A percentile compares a stretch with the other conserved stretches of the same genome.
These are phyloP conservation scores for Auxenochlorella pyrenoidosa DNA, from an alignment of 139 green algal genomes.

Conservation along the genomic window DNA sequence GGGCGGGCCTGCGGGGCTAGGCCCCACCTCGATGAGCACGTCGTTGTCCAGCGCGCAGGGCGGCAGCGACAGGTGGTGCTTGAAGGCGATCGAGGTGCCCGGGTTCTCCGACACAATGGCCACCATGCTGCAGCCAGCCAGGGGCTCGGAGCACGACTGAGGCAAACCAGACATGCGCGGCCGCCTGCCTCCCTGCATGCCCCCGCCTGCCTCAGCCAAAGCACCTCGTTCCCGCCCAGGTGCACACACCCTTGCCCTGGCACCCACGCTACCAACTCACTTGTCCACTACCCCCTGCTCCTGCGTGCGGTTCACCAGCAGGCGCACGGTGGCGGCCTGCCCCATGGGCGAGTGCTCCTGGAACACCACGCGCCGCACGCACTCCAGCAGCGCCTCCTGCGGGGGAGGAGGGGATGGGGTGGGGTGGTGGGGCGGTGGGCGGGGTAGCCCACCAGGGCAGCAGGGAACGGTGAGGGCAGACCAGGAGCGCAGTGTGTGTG, in stretches of 20 bases:
- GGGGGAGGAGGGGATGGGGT: not conserved
- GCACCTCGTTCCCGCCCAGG: not conserved
- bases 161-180: not conserved
- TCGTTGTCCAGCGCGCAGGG: conserved; percentile 31
- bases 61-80: not conserved
- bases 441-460: not conserved
- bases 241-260: not conserved
- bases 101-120: conserved; percentile 13
- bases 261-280: conserved; percentile 1
- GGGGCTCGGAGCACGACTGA: not conserved
- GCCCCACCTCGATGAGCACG: conserved; percentile 15
- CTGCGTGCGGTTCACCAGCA: conserved; percentile 29
- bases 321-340: not conserved
- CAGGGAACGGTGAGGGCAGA: not conserved
- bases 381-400: conserved; percentile 29
- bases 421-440: not conserved
- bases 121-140: not conserved
- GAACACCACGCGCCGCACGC: conserved; percentile 3
- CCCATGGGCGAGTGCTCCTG: conserved; percentile 16
- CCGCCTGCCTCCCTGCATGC: no score
- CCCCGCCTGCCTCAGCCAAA: no score
- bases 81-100: not conserved
- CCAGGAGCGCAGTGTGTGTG: no score
- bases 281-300: conserved; percentile 22
- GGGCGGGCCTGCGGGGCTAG: not conserved